phyloP scores from a whole-genome alignment of 2,329 filamentous ascomycete species.

The Zasmidium cellare region DNA sequence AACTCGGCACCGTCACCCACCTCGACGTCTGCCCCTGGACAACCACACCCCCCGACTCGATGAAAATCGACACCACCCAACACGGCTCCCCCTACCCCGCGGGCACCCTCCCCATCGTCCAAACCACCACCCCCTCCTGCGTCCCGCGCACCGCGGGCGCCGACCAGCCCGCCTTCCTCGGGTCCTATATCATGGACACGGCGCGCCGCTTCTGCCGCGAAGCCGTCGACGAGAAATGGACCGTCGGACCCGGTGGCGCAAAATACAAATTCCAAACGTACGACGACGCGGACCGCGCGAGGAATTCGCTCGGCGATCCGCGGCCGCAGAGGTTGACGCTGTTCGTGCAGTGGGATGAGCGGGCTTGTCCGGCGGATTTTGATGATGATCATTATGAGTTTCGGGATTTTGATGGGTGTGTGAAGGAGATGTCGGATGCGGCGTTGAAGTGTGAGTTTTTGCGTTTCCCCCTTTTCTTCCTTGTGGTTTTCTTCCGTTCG shows the following conservation, averaged over 20 bases:
- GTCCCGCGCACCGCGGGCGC: background rate
- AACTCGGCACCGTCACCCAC: background rate
- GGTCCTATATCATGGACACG: background rate
- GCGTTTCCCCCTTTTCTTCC: too few relatives aligned
- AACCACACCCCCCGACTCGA: background rate
- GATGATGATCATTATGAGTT: background rate
- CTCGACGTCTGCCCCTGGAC: constrained; percentile 3
- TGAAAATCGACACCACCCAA: background rate
- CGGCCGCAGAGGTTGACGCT: background rate
- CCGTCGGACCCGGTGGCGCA: background rate
- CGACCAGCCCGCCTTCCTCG: background rate
- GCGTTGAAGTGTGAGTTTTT: too few relatives aligned
- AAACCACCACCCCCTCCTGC: background rate
- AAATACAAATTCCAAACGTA: background rate
- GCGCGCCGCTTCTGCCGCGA: background rate
- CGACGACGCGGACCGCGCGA: background rate
- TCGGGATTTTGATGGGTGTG: background rate
- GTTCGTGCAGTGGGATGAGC: background rate
- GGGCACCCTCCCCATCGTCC: background rate
- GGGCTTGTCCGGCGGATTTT: background rate
- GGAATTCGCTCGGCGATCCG: too few relatives aligned
- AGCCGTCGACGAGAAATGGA: background rate
- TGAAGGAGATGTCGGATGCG: background rate
- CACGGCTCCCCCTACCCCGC: background rate
- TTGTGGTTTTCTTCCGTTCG: too few relatives aligned